These are phyloP conservation scores for Candida pseudoglaebosa DNA, from an alignment of 805 yeast species.

Conservation along the genomic window DNA sequence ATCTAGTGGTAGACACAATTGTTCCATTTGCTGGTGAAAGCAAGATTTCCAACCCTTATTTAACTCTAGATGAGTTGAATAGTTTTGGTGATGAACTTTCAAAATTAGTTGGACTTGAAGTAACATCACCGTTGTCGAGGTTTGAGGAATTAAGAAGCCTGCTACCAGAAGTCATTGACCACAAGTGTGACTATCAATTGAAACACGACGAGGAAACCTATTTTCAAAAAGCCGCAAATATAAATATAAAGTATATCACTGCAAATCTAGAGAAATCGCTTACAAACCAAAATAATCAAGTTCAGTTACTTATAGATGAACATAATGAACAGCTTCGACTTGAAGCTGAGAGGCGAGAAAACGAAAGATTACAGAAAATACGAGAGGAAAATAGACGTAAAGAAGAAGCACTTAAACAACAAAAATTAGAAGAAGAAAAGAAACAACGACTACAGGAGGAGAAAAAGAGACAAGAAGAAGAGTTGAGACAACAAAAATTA, in stretches of 20 bases:
- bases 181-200: not conserved
- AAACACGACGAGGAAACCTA: slow-evolving; percentile 6
- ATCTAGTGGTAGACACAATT: slow-evolving; percentile 10
- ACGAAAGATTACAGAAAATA: slow-evolving; percentile 19
- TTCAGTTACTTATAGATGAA: slow-evolving; percentile 13
- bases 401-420: slow-evolving; percentile 13
- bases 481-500: slow-evolving; percentile 7
- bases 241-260: slow-evolving; percentile 5
- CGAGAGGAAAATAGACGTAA: slow-evolving; percentile 14
- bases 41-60: not conserved
- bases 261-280: slow-evolving; percentile 3
- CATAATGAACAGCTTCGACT: slow-evolving; percentile 20
- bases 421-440: slow-evolving; percentile 11
- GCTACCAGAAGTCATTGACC: not conserved
- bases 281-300: slow-evolving; percentile 13
- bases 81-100: not conserved
- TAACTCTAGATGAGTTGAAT: not conserved
- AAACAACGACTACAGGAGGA: slow-evolving; percentile 9
- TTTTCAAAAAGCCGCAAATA: slow-evolving; percentile 17
- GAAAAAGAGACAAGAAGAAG: slow-evolving; percentile 9
- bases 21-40: not conserved
- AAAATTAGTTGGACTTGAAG: not conserved
- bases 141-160: slow-evolving; percentile 7
- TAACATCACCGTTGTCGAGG: not conserved
- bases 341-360: slow-evolving; percentile 16